Evolutionary conservation across 495 filamentous ascomycete genomes (phyloP), one percentile per base, ranked within the genome.

Genomic region (Penicillium parvum): DNA sequence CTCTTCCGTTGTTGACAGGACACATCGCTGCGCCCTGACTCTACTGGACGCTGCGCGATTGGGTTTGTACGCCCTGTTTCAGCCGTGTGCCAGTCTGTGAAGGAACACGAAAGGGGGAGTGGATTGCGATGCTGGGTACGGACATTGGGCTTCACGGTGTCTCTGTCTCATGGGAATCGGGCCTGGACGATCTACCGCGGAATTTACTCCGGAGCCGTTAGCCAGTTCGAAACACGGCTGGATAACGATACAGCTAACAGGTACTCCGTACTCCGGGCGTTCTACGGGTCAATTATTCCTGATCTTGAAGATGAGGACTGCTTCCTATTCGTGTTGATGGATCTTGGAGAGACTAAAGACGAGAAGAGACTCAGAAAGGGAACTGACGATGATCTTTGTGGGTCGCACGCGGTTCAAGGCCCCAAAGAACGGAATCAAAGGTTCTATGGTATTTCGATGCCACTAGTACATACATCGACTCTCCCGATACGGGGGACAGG

Each of bases 111-210:
- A n/a, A 23, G 20, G 37, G 22, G 22, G 37, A 9, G 7, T 3
- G 10, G 14, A 26, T 2, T 21, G 22, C 22, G 11, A 28, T 10
- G 33, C 6, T 11, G 14, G 23, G 23, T 27, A 6, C 23, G 5
- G 23, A 27, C 27, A 39, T 39, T 16, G 40, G 19, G 29, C 18
- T 26, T 23, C 27, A 19, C 32, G 37, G 37, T 7, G 16, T 16
- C 18, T 15, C 12, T 16, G n/a, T 23, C 19, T 20, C 30, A 49
- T 49, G 29, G 37, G 29, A 36, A 53, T 53, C 50, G 41, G 45
- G 41, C 29, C 45, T 45, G 47, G 40, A n/a, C 5, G 50, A 53
- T 53, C 50, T 41, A 49, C 50, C 45, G 44, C 45, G 50, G 50
- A 45, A 49, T 41, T 35, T 27, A 11, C 30, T 27, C 50, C 36